Evolutionary conservation across 495 filamentous ascomycete species (phyloP).

Genomic region (Coniosporium apollinis): DNA sequence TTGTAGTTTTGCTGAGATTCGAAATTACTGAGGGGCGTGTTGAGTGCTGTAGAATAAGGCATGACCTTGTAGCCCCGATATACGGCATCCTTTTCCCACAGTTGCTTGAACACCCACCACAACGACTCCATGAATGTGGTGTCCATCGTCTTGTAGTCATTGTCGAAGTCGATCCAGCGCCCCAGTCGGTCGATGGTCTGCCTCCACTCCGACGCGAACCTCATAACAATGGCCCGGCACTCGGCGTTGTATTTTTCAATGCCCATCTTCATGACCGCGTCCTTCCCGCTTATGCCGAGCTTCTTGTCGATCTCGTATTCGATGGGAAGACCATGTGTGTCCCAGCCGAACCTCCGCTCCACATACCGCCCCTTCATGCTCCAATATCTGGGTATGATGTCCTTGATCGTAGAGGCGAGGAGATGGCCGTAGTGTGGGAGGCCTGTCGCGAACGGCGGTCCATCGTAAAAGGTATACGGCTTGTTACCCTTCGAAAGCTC

Average conservation of each 20-base stretch:
- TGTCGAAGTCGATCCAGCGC: constrained; percentile 97
- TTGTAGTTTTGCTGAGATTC: constrained; percentile 92
- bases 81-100: constrained; percentile 75
- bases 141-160: constrained; percentile 98
- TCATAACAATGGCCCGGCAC: constrained; percentile 89
- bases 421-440: constrained; percentile 93
- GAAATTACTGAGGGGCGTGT: constrained; percentile 82
- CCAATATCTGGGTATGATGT: constrained; percentile 94
- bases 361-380: constrained; percentile 93
- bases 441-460: constrained; percentile 47
- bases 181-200: constrained; percentile 78
- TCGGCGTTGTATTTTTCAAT: constrained; percentile 86
- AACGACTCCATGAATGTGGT: constrained; percentile 86
- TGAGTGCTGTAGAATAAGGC: constrained; percentile 86
- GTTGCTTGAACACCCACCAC: constrained; percentile 93
- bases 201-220: constrained; percentile 78
- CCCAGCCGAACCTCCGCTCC: constrained; percentile 59
- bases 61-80: constrained; percentile 85
- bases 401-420: constrained; percentile 91
- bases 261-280: constrained; percentile 74
- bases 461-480: constrained; percentile 69
- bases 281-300: constrained; percentile 71
- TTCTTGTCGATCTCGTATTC: constrained; percentile 99
- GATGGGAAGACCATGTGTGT: constrained; percentile 90
- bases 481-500: constrained; percentile 54